Evolutionary conservation across 805 yeast species (phyloP).

Genomic region (Cyberlindnera veronae): DNA sequence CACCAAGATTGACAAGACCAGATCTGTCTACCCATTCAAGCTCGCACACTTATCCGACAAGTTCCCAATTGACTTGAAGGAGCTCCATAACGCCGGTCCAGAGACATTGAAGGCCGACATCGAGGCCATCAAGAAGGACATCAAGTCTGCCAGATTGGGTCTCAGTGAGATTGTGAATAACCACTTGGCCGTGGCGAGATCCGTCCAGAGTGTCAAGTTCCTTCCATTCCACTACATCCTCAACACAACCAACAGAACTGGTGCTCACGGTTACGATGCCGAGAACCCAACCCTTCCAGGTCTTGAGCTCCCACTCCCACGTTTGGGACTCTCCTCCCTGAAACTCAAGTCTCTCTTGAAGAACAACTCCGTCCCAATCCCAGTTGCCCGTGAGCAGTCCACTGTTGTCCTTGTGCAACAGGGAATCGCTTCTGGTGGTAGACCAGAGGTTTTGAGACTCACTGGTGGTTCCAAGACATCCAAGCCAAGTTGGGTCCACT

Average conservation of each 20-base stretch:
- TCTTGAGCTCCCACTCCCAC: constrained; percentile 71
- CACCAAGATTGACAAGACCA: constrained; percentile 62
- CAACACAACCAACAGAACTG: constrained; percentile 62
- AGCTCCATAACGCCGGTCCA: constrained; percentile 29
- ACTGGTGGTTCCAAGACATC: constrained; percentile 73
- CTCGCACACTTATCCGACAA: constrained; percentile 62
- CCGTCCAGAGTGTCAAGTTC: constrained; percentile 69
- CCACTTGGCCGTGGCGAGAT: constrained; percentile 70
- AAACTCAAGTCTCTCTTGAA: constrained; percentile 62
- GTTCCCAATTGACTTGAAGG: constrained; percentile 53
- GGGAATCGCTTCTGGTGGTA: constrained; percentile 36
- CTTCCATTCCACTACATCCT: constrained; percentile 66
- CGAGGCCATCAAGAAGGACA: constrained; percentile 46
- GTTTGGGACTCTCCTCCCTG: constrained; percentile 66
- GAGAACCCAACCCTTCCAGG: constrained; percentile 67
- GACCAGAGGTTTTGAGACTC: constrained; percentile 64
- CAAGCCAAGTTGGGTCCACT: constrained; percentile 86
- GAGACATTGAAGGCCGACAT: constrained; percentile 33
- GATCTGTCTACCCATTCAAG: constrained; percentile 91
- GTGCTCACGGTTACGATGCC: constrained; percentile 64
- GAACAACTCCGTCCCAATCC: constrained; percentile 44
- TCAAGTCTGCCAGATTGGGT: constrained; percentile 67
- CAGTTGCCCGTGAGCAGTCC: constrained; percentile 73
- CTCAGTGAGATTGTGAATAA: constrained; percentile 76
- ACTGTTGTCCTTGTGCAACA: constrained; percentile 62